A percentile compares a stretch with the other conserved stretches of the same genome.
Evolutionary conservation across 1,139 yeast species (phyloP).

Genomic region (Suhomyces anneliseae): DNA sequence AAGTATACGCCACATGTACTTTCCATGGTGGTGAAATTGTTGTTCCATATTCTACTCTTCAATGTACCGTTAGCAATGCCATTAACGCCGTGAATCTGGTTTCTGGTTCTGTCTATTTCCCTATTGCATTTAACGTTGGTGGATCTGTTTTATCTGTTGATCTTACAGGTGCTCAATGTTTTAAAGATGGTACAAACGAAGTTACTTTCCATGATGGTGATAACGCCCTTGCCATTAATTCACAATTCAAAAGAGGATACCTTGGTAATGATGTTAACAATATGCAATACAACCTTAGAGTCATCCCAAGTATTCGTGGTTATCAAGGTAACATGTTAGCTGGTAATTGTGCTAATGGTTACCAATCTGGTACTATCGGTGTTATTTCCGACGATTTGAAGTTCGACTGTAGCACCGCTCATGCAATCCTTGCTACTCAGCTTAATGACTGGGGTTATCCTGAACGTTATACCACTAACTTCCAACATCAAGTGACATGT

Average conservation of each 20-base stretch:
- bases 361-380: constrained; percentile 26
- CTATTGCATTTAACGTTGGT: constrained; percentile 31
- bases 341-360: constrained; percentile 25
- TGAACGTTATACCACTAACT: constrained; percentile 6
- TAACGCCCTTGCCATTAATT: constrained; percentile 18
- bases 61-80: constrained; percentile 23
- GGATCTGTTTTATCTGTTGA: constrained; percentile 21
- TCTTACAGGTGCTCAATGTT: constrained; percentile 21
- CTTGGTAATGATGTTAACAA: neutral
- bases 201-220: constrained; percentile 31
- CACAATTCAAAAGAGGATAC: constrained; percentile 16
- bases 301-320: constrained; percentile 16
- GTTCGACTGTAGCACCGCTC: constrained; percentile 25
- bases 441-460: constrained; percentile 27
- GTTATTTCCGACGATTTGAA: constrained; percentile 10
- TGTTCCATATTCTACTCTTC: constrained; percentile 23
- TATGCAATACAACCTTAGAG: neutral
- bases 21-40: constrained; percentile 24
- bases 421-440: constrained; percentile 22
- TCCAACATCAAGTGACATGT: constrained; percentile 18
- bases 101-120: constrained; percentile 26
- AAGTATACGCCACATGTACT: constrained; percentile 28
- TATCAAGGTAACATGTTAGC: constrained; percentile 21
- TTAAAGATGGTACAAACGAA: constrained; percentile 25
- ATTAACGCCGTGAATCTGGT: constrained; percentile 17